A percentile compares a stretch with the other conserved stretches of the same genome.
Conservation (phyloP, 1,284 basidiomycete genomes). For the Cystobasidium pallidum region DNA sequence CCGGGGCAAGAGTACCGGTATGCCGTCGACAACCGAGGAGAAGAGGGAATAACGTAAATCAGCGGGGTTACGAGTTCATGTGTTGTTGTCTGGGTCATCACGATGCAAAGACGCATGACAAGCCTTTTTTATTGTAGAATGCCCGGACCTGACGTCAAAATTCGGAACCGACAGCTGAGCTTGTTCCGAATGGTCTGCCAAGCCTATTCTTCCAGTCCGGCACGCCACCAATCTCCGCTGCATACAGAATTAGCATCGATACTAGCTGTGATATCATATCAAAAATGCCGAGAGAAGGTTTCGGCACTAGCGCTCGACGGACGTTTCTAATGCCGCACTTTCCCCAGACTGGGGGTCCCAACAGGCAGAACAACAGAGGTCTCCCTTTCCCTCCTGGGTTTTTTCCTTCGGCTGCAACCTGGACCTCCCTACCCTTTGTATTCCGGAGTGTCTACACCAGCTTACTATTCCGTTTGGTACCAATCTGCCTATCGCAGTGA, state of each 20-base stretch:
- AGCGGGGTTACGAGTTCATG: background rate
- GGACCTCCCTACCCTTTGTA: background rate
- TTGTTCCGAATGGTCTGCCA: conserved; percentile 3
- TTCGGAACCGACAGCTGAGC: conserved; percentile 1
- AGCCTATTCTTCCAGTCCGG: background rate
- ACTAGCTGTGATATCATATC: conserved; percentile 12
- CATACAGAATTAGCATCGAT: background rate
- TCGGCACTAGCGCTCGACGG: conserved; percentile 4
- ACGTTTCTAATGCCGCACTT: background rate
- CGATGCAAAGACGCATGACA: conserved; percentile 8
- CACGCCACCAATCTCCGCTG: conserved; percentile 9
- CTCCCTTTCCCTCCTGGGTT: background rate
- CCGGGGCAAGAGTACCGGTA: too few species aligned
- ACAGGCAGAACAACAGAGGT: too few species aligned
- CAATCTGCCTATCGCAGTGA: background rate
- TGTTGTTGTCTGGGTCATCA: background rate
- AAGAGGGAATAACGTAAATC: background rate
- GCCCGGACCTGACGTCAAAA: conserved; percentile 2
- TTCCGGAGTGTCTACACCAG: background rate
- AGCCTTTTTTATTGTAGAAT: background rate
- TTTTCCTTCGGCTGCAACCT: background rate
- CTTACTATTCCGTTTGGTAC: background rate
- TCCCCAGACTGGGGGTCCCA: conserved; percentile 16
- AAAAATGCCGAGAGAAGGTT: conserved; percentile 3
- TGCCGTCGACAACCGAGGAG: background rate